A percentile compares a stretch with the other conserved stretches of the same genome.
These are phyloP conservation scores for Colletotrichum orchidophilum DNA, from an alignment of 2,329 filamentous ascomycete species.

Conservation along the genomic window DNA sequence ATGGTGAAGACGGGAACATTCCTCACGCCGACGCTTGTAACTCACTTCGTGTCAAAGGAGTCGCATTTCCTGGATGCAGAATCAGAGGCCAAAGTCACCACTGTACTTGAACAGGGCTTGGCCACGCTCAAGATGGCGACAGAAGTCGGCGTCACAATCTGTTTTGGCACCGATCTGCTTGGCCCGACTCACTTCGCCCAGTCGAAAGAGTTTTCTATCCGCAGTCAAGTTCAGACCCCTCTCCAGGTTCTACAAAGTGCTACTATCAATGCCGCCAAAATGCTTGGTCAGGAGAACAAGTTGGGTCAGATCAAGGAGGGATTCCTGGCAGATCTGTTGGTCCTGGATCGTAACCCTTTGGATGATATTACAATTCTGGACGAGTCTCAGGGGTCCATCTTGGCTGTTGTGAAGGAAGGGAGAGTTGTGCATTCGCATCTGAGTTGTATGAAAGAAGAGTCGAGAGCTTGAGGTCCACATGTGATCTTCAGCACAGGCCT, in stretches of 20 bases:
- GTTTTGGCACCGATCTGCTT: constrained; percentile 57
- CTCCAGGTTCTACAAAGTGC: constrained; percentile 41
- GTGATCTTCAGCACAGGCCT: neutral
- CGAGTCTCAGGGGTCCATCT: constrained; percentile 53
- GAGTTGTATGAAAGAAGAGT: neutral
- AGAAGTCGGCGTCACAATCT: constrained; percentile 64
- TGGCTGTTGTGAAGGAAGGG: constrained; percentile 64
- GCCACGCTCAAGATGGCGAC: constrained; percentile 56
- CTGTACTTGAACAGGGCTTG: constrained; percentile 58
- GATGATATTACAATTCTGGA: constrained; percentile 62
- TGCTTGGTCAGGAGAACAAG: constrained; percentile 54
- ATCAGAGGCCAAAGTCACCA: constrained; percentile 56
- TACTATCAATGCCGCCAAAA: constrained; percentile 57
- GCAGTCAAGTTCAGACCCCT: neutral
- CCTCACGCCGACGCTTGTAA: constrained; percentile 63
- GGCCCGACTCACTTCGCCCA: constrained; percentile 35
- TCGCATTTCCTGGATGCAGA: constrained; percentile 52
- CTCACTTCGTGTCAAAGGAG: constrained; percentile 58
- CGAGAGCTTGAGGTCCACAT: neutral
- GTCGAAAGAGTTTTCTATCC: constrained; percentile 2
- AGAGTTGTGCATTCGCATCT: constrained; percentile 43
- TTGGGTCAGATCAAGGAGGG: constrained; percentile 61
- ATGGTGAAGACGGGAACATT: constrained; percentile 60
- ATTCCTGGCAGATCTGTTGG: constrained; percentile 61
- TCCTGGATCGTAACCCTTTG: constrained; percentile 62